A percentile compares a stretch with the other conserved stretches of the same genome.
These are phyloP conservation scores for Harrya chromipes DNA, from an alignment of 768 basidiomycete genomes.

Conservation along the genomic window DNA sequence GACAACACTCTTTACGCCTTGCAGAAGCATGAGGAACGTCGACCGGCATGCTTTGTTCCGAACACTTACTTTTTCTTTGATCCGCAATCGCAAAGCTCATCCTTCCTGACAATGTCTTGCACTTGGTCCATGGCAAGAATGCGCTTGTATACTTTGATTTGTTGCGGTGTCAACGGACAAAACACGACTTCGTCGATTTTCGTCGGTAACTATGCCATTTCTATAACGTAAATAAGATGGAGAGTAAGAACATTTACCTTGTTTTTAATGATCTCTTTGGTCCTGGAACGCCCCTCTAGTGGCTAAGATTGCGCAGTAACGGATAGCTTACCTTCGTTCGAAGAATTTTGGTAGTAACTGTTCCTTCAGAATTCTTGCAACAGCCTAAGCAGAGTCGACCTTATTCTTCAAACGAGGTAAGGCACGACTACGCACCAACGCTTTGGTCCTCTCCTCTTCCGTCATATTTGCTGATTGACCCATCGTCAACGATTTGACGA, in stretches of 20 bases:
- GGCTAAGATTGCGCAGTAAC: not conserved
- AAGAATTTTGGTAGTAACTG: constrained; percentile 81
- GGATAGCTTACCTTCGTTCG: constrained; percentile 57
- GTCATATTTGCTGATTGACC: constrained; percentile 69
- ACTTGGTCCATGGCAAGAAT: constrained; percentile 64
- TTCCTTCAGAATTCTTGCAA: constrained; percentile 62
- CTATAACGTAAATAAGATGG: not conserved
- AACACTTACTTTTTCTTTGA: constrained; percentile 50
- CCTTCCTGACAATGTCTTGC: constrained; percentile 67
- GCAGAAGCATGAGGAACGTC: constrained; percentile 22
- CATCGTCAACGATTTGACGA: constrained; percentile 60
- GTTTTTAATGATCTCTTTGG: constrained; percentile 71
- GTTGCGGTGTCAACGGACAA: constrained; percentile 76
- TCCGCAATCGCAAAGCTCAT: constrained; percentile 72
- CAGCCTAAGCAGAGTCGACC: constrained; percentile 36
- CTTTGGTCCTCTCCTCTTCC: constrained; percentile 56
- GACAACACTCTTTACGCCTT: constrained; percentile 59
- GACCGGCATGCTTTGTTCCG: not conserved
- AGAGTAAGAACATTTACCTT: constrained; percentile 42
- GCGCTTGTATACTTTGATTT: constrained; percentile 70
- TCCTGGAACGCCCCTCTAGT: constrained; percentile 38
- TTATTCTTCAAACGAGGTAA: not conserved
- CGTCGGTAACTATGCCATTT: constrained; percentile 60
- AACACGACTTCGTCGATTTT: constrained; percentile 93
- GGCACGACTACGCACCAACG: constrained; percentile 37